Percentiles rank a stretch among this genome's conserved stretches.
These are phyloP conservation scores for Lepidium africanum DNA, from an alignment of 345 rosid genomes.

Conservation along the genomic window DNA sequence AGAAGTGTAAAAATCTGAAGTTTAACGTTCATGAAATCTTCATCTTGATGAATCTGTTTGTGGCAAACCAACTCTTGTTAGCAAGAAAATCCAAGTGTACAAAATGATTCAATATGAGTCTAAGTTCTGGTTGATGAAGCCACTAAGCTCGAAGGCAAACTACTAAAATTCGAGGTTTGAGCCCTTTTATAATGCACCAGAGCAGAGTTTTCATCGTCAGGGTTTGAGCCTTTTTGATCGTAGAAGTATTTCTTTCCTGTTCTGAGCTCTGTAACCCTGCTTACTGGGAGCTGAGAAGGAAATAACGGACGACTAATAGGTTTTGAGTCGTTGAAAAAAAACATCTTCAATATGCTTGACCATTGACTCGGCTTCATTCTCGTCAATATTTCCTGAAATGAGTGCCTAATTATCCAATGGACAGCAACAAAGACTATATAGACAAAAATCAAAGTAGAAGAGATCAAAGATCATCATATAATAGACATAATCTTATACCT, in stretches of 20 bases:
- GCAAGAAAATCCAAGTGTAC: neutral
- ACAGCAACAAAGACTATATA: neutral
- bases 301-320: slow-evolving; percentile 57
- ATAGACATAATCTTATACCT: slow-evolving; percentile 30
- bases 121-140: neutral
- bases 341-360: too few relatives aligned
- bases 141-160: slow-evolving; percentile 36
- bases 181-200: slow-evolving; percentile 47
- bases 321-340: neutral
- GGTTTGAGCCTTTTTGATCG: too few relatives aligned
- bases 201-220: too few relatives aligned
- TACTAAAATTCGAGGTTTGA: too few relatives aligned
- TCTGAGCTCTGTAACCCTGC: slow-evolving; percentile 53
- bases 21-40: slow-evolving; percentile 47
- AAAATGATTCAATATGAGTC: neutral
- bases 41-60: slow-evolving; percentile 66
- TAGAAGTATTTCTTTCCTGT: slow-evolving; percentile 40
- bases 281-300: slow-evolving; percentile 61
- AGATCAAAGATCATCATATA: neutral
- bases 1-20: slow-evolving; percentile 58
- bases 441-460: neutral
- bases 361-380: slow-evolving; percentile 17
- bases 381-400: slow-evolving; percentile 53
- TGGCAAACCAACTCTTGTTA: neutral
- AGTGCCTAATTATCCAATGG: neutral